A percentile compares a stretch with the other conserved stretches of the same genome.
These are phyloP conservation scores for Pseudogymnoascus sp. DNA, from an alignment of 2,329 filamentous ascomycete species.

Conservation along the genomic window DNA sequence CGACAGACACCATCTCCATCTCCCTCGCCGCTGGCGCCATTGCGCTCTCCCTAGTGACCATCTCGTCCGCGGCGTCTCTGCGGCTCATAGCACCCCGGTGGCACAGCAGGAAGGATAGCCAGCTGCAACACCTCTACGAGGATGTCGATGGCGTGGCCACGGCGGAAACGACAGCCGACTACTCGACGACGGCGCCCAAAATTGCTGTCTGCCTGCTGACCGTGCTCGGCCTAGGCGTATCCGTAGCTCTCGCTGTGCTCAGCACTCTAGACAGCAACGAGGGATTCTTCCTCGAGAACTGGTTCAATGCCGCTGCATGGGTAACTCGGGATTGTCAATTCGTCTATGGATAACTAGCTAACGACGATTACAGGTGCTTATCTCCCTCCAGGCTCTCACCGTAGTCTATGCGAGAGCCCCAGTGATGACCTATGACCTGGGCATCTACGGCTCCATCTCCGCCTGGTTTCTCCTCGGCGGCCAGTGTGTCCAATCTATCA, in stretches of 20 bases:
- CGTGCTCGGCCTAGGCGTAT: conserved; percentile 43
- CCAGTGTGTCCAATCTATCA: conserved; percentile 37
- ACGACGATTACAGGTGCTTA: conserved; percentile 34
- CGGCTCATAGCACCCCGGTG: conserved; percentile 29
- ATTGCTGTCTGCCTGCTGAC: conserved; percentile 45
- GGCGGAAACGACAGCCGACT: conserved; percentile 51
- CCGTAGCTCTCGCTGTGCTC: conserved; percentile 48
- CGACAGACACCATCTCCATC: not conserved
- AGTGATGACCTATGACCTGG: conserved; percentile 45
- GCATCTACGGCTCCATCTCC: conserved; percentile 43
- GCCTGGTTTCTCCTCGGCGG: conserved; percentile 36
- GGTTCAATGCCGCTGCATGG: conserved; percentile 53
- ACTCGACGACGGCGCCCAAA: conserved; percentile 53
- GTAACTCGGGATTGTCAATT: conserved; percentile 38
- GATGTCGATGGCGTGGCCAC: conserved; percentile 64
- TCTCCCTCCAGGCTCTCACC: conserved; percentile 43
- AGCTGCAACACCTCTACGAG: conserved; percentile 44
- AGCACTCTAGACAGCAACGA: conserved; percentile 34
- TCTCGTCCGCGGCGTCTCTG: conserved; percentile 33
- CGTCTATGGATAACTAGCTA: not conserved
- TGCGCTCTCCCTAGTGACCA: conserved; percentile 29
- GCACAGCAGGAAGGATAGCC: conserved; percentile 23
- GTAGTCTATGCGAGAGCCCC: conserved; percentile 42
- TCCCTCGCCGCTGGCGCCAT: conserved; percentile 19
- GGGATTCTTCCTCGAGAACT: conserved; percentile 43